phyloP scores from a whole-genome alignment of 371 early-diverging fungal species.

The Mortierella sp. region DNA sequence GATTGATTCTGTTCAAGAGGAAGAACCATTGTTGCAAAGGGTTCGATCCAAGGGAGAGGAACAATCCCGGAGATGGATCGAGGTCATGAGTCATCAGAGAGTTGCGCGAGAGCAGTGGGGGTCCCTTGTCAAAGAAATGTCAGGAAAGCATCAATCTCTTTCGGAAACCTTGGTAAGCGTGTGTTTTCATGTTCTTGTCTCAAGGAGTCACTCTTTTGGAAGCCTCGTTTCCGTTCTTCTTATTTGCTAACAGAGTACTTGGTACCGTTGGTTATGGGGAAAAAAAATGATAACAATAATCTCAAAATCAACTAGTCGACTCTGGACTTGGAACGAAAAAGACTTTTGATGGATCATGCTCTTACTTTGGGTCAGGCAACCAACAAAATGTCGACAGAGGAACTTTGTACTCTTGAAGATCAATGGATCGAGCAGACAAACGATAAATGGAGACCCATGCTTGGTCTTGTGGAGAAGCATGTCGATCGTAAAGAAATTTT shows the following conservation, averaged over 20 bases:
- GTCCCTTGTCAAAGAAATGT: conserved; percentile 18
- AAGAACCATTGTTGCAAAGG: conserved; percentile 4
- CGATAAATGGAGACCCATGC: conserved; percentile 29
- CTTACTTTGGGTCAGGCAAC: too few species aligned
- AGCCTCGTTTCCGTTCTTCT: too few species aligned
- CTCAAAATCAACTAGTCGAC: neutral
- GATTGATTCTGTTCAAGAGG: neutral
- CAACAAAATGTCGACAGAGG: conserved; percentile 5
- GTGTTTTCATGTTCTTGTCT: too few species aligned
- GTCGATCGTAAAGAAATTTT: conserved; percentile 22
- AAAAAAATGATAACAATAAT: too few species aligned
- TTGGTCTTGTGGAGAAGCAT: conserved; percentile 21
- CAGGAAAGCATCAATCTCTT: conserved; percentile 2
- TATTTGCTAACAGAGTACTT: too few species aligned
- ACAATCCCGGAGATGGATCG: conserved; percentile 6
- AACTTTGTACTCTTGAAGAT: conserved; percentile 22
- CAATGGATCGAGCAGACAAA: conserved; percentile 28
- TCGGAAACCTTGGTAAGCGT: conserved; percentile 14
- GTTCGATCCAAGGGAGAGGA: conserved; percentile 18
- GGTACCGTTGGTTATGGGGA: too few species aligned
- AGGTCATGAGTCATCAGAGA: conserved; percentile 10
- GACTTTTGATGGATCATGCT: neutral
- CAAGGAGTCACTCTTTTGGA: too few species aligned
- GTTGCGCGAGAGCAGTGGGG: conserved; percentile 13
- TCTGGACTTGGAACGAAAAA: conserved; percentile 2